Evolutionary conservation across 2,329 filamentous ascomycete species (phyloP), one percentile per base, ranked within the genome.

Genomic region (Phyllachora maydis): DNA sequence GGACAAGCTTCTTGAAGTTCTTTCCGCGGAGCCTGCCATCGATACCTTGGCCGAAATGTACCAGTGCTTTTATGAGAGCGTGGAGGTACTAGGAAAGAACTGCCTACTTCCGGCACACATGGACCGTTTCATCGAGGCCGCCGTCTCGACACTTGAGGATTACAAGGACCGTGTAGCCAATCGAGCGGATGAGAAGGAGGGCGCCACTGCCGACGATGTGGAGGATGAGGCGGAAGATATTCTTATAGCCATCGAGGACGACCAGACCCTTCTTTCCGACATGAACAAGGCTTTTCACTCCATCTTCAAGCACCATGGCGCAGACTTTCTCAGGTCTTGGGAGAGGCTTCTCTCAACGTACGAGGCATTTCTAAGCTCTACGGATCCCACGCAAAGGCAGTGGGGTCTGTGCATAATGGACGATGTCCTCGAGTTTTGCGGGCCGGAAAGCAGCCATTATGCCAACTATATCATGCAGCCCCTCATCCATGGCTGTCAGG

Each of bases 281-380:
- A 98, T 98, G 88, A 98, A 98, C 66, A 98, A 98, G 59, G 85
- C 88, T 1, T 98, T 91, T 64, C 88, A 98, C 50, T 85, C 82
- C 30, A 81, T 98, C 34, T 98, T 98, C 63, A 95, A 95, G 59
- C 83, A 92, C 52, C 82, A 93, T 44, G 78, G 79, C 13, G 60
- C 69, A 7, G 56, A 63, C 8, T 98, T 98, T 59, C 60, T 98
- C 25, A 74, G 71, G 4, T 59, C 79, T 19, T 98, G 85, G 83
- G 77, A 92, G 43, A 66, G 68, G 25, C 60, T 98, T 13, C 68
- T 92, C 46, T 56, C 63, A 8, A 91, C 81, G 26, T 95, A 95
- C 46, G 71, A 83, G 37, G 60, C 60, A 16, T 95, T 95, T 47
- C 71, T 92, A 33, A 65, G 64, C 19, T 88, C 77, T 27, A 40